Percentiles rank a stretch among this genome's conserved stretches.
Conservation (phyloP, 331 rosid species). For the Malus hybrid region DNA sequence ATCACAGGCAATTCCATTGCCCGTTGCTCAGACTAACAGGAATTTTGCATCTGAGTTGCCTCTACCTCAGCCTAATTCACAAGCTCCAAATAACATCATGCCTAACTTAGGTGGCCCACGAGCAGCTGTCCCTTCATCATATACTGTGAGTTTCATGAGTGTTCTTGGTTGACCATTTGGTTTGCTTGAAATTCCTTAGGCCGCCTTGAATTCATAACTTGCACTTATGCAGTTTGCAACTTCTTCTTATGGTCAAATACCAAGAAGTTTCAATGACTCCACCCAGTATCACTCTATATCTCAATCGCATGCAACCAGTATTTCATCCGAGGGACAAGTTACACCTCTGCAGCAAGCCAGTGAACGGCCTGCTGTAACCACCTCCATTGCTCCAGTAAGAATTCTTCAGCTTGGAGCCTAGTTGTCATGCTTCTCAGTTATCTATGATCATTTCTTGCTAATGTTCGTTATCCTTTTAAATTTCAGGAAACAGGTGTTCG, state of each 20-base stretch:
- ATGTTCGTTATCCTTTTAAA: background rate
- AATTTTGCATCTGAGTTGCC: constrained; percentile 51
- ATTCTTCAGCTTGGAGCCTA: background rate
- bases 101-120: constrained; percentile 62
- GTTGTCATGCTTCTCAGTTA: background rate
- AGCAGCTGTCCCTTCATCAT: constrained; percentile 54
- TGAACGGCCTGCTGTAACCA: constrained; percentile 40
- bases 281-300: constrained; percentile 52
- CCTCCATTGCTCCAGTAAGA: constrained; percentile 44
- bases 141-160: constrained; percentile 48
- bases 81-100: constrained; percentile 49
- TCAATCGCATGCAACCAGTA: constrained; percentile 44
- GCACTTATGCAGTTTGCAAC: constrained; percentile 48
- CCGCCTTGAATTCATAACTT: constrained; percentile 20
- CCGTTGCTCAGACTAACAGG: constrained; percentile 54
- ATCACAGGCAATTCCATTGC: constrained; percentile 53
- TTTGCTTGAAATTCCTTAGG: background rate
- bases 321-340: constrained; percentile 39
- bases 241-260: constrained; percentile 64
- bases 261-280: constrained; percentile 37
- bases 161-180: background rate
- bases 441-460: background rate
- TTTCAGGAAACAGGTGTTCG: constrained; percentile 44
- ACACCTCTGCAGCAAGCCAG: constrained; percentile 32
- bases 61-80: constrained; percentile 46